Conservation (phyloP, 1,284 basidiomycete species). For the Puccinia sorghi region DNA sequence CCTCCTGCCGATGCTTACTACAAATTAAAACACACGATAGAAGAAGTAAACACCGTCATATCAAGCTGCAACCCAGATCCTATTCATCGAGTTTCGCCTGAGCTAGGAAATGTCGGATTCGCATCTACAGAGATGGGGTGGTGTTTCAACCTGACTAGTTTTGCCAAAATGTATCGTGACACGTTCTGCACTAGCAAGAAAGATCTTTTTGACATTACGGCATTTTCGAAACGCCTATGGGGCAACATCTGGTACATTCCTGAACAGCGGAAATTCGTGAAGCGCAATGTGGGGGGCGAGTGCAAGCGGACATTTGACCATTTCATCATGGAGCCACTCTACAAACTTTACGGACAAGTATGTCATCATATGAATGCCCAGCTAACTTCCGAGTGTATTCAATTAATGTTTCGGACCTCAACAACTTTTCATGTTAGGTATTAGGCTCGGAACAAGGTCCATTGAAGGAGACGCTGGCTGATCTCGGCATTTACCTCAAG, state of each 20-base stretch:
- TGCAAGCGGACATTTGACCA: slow-evolving; percentile 86
- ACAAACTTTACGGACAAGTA: slow-evolving; percentile 87
- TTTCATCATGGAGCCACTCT: slow-evolving; percentile 93
- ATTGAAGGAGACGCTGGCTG: slow-evolving; percentile 76
- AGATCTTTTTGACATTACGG: slow-evolving; percentile 62
- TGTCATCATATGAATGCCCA: slow-evolving; percentile 48
- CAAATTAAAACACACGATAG: slow-evolving; percentile 98
- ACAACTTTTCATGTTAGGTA: slow-evolving; percentile 63
- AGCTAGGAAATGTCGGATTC: slow-evolving; percentile 94
- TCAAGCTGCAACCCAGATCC: slow-evolving; percentile 88
- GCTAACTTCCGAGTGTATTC: not conserved
- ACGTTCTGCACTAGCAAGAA: slow-evolving; percentile 68
- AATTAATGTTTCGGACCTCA: not conserved
- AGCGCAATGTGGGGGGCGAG: slow-evolving; percentile 78
- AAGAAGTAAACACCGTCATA: slow-evolving; percentile 95
- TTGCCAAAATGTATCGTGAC: slow-evolving; percentile 94
- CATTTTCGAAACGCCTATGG: slow-evolving; percentile 84
- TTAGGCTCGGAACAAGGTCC: slow-evolving; percentile 84
- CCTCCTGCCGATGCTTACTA: slow-evolving; percentile 96
- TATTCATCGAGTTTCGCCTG: slow-evolving; percentile 81
- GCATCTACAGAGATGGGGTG: slow-evolving; percentile 95
- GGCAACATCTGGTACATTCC: slow-evolving; percentile 94
- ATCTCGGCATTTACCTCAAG: slow-evolving; percentile 82
- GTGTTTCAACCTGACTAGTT: slow-evolving; percentile 93
- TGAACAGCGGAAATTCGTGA: slow-evolving; percentile 79